Percentiles rank a stretch among this genome's conserved stretches.
Conservation (phyloP, 106 monocot genomes). For the Apostasia shenzhenica region DNA sequence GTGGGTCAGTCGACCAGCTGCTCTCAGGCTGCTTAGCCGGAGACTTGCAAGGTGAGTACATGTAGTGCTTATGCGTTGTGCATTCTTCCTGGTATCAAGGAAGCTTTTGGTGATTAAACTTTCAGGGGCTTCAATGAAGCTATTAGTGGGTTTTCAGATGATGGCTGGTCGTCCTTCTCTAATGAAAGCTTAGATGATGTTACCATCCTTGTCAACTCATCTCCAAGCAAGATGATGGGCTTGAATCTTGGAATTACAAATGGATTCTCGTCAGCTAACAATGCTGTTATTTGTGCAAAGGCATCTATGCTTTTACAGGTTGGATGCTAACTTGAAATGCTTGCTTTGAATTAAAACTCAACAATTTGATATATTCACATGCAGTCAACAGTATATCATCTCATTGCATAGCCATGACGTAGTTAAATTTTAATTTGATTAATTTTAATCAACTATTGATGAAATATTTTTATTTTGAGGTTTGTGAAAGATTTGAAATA, state of each 20-base stretch:
- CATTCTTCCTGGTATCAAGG: background rate
- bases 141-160: constrained; percentile 61
- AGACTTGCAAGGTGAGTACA: constrained; percentile 38
- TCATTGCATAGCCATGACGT: too few species aligned
- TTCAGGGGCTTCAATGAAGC: constrained; percentile 72
- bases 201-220: constrained; percentile 54
- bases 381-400: too few species aligned
- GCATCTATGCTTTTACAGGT: constrained; percentile 78
- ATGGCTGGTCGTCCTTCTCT: constrained; percentile 53
- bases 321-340: too few species aligned
- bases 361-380: too few species aligned
- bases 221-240: constrained; percentile 32
- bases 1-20: constrained; percentile 57
- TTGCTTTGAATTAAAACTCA: too few species aligned
- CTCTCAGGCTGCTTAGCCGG: constrained; percentile 58
- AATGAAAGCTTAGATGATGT: constrained; percentile 58
- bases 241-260: constrained; percentile 42
- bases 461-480: too few species aligned
- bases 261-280: constrained; percentile 22
- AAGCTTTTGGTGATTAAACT: background rate
- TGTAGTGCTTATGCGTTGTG: background rate
- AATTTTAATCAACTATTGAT: too few species aligned
- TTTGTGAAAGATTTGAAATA: too few species aligned
- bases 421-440: too few species aligned
- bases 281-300: constrained; percentile 57